A percentile compares a stretch with the other conserved stretches of the same genome.
Evolutionary conservation across 129 eudicot genomes (phyloP).

Genomic region (Artemisia annua): DNA sequence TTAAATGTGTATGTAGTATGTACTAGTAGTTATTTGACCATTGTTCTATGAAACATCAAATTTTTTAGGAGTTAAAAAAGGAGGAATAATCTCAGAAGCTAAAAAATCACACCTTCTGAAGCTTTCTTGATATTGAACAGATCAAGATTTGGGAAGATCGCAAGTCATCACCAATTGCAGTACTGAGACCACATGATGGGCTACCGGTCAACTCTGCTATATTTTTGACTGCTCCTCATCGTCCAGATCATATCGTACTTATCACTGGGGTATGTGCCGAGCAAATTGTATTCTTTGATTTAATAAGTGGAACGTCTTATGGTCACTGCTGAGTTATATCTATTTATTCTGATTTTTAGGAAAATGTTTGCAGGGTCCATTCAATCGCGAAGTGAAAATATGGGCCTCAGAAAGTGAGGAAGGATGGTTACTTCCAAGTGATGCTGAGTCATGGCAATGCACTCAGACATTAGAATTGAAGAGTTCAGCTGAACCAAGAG

Average conservation of each 20-base stretch:
- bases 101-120: neutral
- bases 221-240: slow-evolving; percentile 64
- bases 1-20: neutral
- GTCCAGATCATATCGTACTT: slow-evolving; percentile 95
- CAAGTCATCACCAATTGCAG: slow-evolving; percentile 12
- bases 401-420: slow-evolving; percentile 96
- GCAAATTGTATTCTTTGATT: neutral
- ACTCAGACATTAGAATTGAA: slow-evolving; percentile 80
- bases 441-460: slow-evolving; percentile 91
- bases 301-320: neutral
- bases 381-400: slow-evolving; percentile 83
- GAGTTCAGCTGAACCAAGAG: slow-evolving; percentile 59
- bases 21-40: neutral
- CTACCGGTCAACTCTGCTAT: slow-evolving; percentile 17
- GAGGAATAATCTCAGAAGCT: neutral
- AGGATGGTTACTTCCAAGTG: slow-evolving; percentile 98
- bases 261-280: slow-evolving; percentile 70
- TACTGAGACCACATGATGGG: slow-evolving; percentile 21
- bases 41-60: neutral
- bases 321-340: neutral
- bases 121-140: slow-evolving; percentile 39
- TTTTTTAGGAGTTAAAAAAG: neutral
- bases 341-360: neutral
- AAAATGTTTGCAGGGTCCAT: slow-evolving; percentile 62
- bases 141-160: slow-evolving; percentile 52